Evolutionary conservation across 2,329 filamentous ascomycete genomes (phyloP), one percentile per base, ranked within the genome.

Genomic region (Nannizziopsis barbatae): DNA sequence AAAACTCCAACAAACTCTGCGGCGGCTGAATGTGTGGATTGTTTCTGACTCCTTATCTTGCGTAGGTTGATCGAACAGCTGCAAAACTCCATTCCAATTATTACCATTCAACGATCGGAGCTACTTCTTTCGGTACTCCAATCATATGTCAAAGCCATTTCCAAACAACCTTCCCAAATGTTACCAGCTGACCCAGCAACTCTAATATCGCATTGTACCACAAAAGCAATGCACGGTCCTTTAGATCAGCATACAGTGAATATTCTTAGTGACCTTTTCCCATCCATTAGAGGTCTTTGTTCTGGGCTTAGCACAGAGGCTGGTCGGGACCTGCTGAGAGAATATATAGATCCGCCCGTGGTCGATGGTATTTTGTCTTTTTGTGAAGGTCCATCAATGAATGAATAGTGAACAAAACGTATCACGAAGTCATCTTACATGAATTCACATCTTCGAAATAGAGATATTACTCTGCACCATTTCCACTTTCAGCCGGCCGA

Each of bases 91-190:
- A 35, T 63, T 9, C 54, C 64, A 1, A 56, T 63, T 2, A 57
- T 71, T 10, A 58, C 66, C 6, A 52, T 58, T 4, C 56, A 71
- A n/a, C 56, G 58, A 32, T 50, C 55, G 4, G 47, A 52, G 1
- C 49, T 50, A 7, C 47, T 62, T 12, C 30, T 61, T 9, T 2
- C 54, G 8, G 52, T 51, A 12, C 37, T 64, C 10, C 47, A 58
- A 20, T 52, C 55, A 27, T 59, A 62, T 35, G 65, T 67, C 15
- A 60, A 66, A 53, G 66, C 64, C 47, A 53, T 72, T 27, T 56
- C 60, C 2, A 51, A 64, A 5, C 56, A 61, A 6, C 54, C 52
- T 8, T 27, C 37, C 3, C 41, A 44, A 10, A 38, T 12, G 27
- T 36, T 42, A 11, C 35, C 53, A n/a, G 27, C 45, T 7, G 36